Conservation (phyloP, 441 rosid genomes). For the Bocquillonia castaneifolia region DNA sequence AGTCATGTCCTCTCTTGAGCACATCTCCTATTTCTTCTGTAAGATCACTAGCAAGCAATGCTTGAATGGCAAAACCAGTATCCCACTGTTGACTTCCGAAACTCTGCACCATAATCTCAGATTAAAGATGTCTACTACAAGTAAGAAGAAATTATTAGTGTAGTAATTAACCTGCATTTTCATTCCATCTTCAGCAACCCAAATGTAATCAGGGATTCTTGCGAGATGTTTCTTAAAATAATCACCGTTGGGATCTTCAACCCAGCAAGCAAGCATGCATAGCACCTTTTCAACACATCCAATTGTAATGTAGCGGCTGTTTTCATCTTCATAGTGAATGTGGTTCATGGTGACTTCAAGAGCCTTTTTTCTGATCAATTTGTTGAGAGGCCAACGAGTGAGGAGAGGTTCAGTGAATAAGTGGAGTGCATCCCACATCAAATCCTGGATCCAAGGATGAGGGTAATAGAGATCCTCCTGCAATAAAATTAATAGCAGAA, state of each 20-base stretch:
- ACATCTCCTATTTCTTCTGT: constrained; percentile 35
- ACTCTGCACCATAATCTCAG: constrained; percentile 29
- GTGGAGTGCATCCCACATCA: constrained; percentile 56
- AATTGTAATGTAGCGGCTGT: constrained; percentile 51
- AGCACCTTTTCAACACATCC: constrained; percentile 47
- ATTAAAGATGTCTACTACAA: too few species aligned
- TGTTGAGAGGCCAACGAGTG: constrained; percentile 50
- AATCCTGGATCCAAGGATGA: constrained; percentile 43
- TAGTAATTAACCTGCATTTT: constrained; percentile 51
- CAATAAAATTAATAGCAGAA: neutral
- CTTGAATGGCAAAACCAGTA: constrained; percentile 40
- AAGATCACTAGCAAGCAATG: constrained; percentile 37
- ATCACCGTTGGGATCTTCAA: constrained; percentile 50
- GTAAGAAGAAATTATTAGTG: too few species aligned
- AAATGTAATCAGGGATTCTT: constrained; percentile 46
- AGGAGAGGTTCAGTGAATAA: constrained; percentile 44
- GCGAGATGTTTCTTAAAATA: constrained; percentile 51
- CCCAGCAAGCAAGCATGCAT: constrained; percentile 56
- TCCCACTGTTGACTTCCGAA: constrained; percentile 69
- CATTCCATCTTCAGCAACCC: constrained; percentile 67
- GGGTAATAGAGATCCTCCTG: constrained; percentile 62
- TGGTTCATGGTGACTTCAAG: constrained; percentile 45
- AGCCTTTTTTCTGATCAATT: constrained; percentile 41
- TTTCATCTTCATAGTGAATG: constrained; percentile 58
- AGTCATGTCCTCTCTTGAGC: constrained; percentile 45